Evolutionary conservation across 2,329 filamentous ascomycete genomes (phyloP).

Genomic region (Neofusicoccum sp.): DNA sequence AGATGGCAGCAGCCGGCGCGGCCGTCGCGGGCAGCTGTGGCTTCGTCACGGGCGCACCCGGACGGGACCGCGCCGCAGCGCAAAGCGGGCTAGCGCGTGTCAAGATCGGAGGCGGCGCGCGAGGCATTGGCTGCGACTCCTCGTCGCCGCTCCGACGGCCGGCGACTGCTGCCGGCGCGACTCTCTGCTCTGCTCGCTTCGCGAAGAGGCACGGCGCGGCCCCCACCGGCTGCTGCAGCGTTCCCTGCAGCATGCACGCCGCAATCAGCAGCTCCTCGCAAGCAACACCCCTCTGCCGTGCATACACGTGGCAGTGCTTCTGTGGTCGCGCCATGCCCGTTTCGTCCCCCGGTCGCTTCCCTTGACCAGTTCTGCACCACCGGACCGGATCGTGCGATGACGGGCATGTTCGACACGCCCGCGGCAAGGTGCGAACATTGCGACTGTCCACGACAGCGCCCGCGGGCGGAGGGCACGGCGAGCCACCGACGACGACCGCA

Average conservation of each 20-base stretch:
- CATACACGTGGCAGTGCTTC: conserved; percentile 21
- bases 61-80: conserved; percentile 1
- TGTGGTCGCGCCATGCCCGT: conserved; percentile 8
- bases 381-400: conserved; percentile 14
- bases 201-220: conserved; percentile 17
- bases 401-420: not conserved
- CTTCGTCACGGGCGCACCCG: conserved; percentile 15
- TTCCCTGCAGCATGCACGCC: not conserved
- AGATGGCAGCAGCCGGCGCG: not conserved
- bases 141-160: not conserved
- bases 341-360: not conserved
- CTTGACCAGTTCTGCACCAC: not conserved
- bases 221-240: conserved; percentile 5
- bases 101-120: not conserved
- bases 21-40: conserved; percentile 5
- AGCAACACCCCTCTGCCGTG: conserved; percentile 2
- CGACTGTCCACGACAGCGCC: too few species aligned
- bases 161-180: not conserved
- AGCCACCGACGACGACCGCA: too few species aligned
- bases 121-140: conserved; percentile 9
- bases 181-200: conserved; percentile 4
- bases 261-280: not conserved
- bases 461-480: too few species aligned
- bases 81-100: conserved; percentile 14
- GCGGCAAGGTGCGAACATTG: not conserved